Evolutionary conservation across 805 yeast species (phyloP), one percentile per base, ranked within the genome.

Genomic region (Ogataea parapolymorpha): DNA sequence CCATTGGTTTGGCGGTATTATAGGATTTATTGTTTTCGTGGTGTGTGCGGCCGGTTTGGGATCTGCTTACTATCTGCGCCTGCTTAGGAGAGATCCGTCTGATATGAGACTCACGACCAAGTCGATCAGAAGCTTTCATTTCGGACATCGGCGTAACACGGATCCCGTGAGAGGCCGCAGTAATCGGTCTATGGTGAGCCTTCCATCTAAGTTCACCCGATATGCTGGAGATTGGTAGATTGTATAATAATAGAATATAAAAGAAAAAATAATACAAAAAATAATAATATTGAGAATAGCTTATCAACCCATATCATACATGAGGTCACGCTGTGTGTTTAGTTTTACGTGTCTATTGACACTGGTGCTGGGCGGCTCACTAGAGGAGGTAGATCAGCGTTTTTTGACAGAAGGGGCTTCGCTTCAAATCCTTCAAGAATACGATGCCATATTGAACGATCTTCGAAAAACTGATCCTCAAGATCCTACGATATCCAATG

Each of bases 1-100:
- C 28, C 75, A 68, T 2, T 84, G 93, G 87, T 87, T 60, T 45
- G 59, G 65, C 20, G 63, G 66, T 24, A 63, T 63, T 26, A 26
- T 63, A 15, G 63, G 61, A 6, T 50, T 62, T 37, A 61, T 63
- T 30, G 43, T 59, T 25, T 45, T 52, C 5, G 32, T 58, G 16
- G 56, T 58, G 35, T 6, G 52, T n/a, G 40, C 48, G 4, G 44
- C 56, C 26, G 56, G 49, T 11, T n/a, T 41, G 1, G 32, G 42
- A 37, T 66, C 61, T 9, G 54, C 49, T 16, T 31, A 39, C 17
- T 63, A 60, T 42, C 38, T 63, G 43, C 50, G 47, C 12, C 44
- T 44, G 31, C 43, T 58, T 20, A 38, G 32, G 22, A 50, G 48
- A 15, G 37, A 45, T n/a, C 43, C 48, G n/a, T 18, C 40, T 5